Conservation (phyloP, 345 rosid genomes). For the Citrus glauca region DNA sequence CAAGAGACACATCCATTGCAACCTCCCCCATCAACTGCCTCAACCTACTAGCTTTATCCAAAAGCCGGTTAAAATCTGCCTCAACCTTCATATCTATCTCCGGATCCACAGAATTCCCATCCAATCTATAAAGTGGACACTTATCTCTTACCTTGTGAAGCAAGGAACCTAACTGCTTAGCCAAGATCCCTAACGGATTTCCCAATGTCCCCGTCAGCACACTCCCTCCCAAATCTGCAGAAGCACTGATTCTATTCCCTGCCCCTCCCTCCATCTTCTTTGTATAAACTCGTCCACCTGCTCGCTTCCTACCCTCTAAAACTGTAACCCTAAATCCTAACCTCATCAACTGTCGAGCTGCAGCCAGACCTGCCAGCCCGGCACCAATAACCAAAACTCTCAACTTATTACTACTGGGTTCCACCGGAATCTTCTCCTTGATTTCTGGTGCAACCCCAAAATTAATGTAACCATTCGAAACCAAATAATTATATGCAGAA, state of each 20-base stretch:
- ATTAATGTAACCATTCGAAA: conserved; percentile 75
- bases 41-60: conserved; percentile 86
- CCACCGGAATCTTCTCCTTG: conserved; percentile 61
- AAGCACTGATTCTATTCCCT: conserved; percentile 61
- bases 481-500: conserved; percentile 76
- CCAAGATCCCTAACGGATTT: conserved; percentile 87
- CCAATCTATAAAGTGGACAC: conserved; percentile 77
- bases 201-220: conserved; percentile 92
- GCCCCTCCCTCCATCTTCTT: conserved; percentile 95
- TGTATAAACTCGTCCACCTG: conserved; percentile 93
- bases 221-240: conserved; percentile 97
- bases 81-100: conserved; percentile 84
- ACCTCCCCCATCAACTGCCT: conserved; percentile 97
- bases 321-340: conserved; percentile 87
- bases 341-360: conserved; percentile 84
- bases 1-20: conserved; percentile 82
- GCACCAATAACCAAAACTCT: conserved; percentile 80
- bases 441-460: conserved; percentile 80
- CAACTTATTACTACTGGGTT: conserved; percentile 32
- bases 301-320: conserved; percentile 97
- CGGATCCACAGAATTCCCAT: conserved; percentile 78
- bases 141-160: conserved; percentile 91
- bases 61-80: conserved; percentile 66
- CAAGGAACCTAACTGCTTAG: conserved; percentile 66
- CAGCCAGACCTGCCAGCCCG: conserved; percentile 85